Evolutionary conservation across 75 land plant genomes (phyloP).

Genomic region (Cupressus sempervirens): DNA sequence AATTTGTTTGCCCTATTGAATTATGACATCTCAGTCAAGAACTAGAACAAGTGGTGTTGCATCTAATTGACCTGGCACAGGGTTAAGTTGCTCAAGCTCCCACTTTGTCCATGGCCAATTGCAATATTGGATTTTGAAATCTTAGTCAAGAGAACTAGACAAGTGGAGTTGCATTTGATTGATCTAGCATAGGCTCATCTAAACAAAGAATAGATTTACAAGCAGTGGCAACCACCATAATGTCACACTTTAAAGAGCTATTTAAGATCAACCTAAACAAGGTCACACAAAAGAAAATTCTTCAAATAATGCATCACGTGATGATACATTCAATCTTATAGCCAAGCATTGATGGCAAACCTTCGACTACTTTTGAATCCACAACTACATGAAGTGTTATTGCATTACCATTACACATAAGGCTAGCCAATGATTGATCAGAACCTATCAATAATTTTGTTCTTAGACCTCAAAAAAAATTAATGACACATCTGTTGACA

Average conservation of each 20-base stretch:
- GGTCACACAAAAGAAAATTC: conserved; percentile 66
- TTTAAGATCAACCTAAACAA: conserved; percentile 75
- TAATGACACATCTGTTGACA: conserved; percentile 63
- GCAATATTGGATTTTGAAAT: conserved; percentile 70
- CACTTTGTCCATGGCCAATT: conserved; percentile 85
- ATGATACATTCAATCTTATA: conserved; percentile 45
- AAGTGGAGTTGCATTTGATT: conserved; percentile 80
- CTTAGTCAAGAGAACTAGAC: conserved; percentile 59
- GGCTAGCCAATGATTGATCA: conserved; percentile 90
- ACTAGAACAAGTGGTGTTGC: conserved; percentile 69
- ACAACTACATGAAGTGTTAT: conserved; percentile 69
- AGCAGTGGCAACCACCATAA: conserved; percentile 73
- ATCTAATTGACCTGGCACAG: conserved; percentile 87
- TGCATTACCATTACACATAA: conserved; percentile 67
- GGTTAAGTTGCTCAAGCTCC: conserved; percentile 81
- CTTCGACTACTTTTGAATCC: conserved; percentile 80
- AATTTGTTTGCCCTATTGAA: conserved; percentile 72
- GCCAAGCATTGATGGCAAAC: conserved; percentile 73
- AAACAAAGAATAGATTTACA: conserved; percentile 77
- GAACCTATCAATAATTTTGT: conserved; percentile 72
- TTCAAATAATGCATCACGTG: conserved; percentile 55
- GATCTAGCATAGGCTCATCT: conserved; percentile 89
- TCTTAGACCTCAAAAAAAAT: conserved; percentile 50
- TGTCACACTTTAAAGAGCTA: conserved; percentile 72
- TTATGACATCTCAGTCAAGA: no score